Conservation (phyloP, 73 alveolate species). For the Urostyla sp. region DNA sequence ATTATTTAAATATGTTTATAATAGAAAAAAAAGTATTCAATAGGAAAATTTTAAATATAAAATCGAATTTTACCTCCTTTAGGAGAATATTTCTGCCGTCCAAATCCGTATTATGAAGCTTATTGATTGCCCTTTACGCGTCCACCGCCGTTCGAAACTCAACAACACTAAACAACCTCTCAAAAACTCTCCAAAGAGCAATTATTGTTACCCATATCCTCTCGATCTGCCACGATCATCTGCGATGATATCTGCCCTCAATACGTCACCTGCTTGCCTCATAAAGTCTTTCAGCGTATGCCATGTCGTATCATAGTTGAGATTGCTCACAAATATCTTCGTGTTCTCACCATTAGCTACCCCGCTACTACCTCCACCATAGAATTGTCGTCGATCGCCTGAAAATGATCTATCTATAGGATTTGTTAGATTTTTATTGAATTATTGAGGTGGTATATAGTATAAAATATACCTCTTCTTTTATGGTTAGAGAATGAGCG, state of each 20-base stretch:
- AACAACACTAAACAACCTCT: slow-evolving; percentile 3
- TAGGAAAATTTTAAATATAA: neutral
- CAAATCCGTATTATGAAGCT: slow-evolving; percentile 12
- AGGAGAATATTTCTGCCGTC: slow-evolving; percentile 20
- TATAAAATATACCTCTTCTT: too few species aligned
- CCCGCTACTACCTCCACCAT: too few species aligned
- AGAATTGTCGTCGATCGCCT: too few species aligned
- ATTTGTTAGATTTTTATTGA: too few species aligned
- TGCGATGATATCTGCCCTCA: slow-evolving; percentile 56
- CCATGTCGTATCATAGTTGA: slow-evolving; percentile 63
- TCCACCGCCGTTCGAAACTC: slow-evolving; percentile 4
- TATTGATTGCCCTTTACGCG: slow-evolving; percentile 17
- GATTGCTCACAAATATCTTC: slow-evolving; percentile 61
- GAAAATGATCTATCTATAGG: too few species aligned
- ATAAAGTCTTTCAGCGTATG: slow-evolving; percentile 59
- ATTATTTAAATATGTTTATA: too few species aligned
- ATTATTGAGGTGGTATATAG: too few species aligned
- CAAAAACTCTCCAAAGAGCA: neutral
- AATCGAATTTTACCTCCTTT: slow-evolving; percentile 20
- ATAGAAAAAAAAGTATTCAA: slow-evolving; percentile 3
- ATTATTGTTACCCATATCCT: slow-evolving; percentile 58
- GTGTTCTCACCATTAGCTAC: neutral
- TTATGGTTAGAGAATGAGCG: too few species aligned
- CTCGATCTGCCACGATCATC: slow-evolving; percentile 62
- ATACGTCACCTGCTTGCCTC: slow-evolving; percentile 66